Percentiles rank a stretch among this genome's conserved stretches.
Evolutionary conservation across 306 rosid genomes (phyloP).

Genomic region (Mimosa bimucronata): DNA sequence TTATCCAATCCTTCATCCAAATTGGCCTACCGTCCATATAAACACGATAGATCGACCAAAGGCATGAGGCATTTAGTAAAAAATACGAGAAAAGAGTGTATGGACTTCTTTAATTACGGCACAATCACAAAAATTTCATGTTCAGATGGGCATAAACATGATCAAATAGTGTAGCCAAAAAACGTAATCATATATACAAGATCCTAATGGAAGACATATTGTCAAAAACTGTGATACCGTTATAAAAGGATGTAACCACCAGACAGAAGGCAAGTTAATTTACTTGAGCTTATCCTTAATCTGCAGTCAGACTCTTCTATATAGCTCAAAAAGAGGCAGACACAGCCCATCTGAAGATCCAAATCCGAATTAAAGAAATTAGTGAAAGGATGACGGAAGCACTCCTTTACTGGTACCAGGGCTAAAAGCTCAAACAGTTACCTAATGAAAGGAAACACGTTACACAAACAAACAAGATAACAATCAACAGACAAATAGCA

Average conservation of each 20-base stretch:
- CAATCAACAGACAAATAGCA: neutral
- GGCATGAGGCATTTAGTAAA: neutral
- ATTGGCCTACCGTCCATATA: neutral
- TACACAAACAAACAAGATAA: neutral
- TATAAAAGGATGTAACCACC: neutral
- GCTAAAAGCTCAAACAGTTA: neutral
- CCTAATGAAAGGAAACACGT: neutral
- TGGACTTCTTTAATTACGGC: neutral
- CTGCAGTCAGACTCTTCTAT: neutral
- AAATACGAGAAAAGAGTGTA: no score
- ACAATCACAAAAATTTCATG: neutral
- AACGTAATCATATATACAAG: neutral
- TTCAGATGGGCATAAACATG: neutral
- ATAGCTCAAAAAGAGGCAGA: neutral
- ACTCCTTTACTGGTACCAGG: no score
- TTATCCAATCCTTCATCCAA: neutral
- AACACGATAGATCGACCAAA: neutral
- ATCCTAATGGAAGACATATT: neutral
- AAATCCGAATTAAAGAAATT: neutral
- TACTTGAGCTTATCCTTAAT: neutral
- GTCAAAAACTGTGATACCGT: neutral
- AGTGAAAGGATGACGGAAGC: neutral
- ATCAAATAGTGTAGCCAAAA: neutral
- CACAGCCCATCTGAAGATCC: conserved; percentile 15
- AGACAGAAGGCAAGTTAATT: neutral